Percentiles rank a stretch among this genome's conserved stretches.
Conservation (phyloP, 1,139 yeast genomes). For the Zygosaccharomyces pseudobailii region DNA sequence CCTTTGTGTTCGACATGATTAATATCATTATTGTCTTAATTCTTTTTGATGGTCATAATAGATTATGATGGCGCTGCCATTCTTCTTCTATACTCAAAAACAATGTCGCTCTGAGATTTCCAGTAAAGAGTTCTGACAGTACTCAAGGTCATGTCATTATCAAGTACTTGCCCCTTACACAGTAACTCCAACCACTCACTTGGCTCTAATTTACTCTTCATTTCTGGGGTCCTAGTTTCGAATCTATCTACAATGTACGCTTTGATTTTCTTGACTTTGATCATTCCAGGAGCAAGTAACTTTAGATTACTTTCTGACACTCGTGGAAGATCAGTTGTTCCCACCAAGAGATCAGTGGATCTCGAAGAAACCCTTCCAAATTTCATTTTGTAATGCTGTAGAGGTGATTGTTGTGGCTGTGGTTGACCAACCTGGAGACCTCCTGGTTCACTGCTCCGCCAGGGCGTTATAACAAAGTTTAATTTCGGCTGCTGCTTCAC, state of each 20-base stretch:
- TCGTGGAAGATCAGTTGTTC: conserved; percentile 39
- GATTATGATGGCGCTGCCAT: background rate
- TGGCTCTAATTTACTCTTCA: conserved; percentile 46
- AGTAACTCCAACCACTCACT: conserved; percentile 65
- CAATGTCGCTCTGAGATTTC: conserved; percentile 81
- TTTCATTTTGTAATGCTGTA: conserved; percentile 21
- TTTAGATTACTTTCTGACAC: conserved; percentile 49
- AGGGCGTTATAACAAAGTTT: conserved; percentile 57
- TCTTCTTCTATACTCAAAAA: conserved; percentile 50
- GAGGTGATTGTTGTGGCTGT: conserved; percentile 10
- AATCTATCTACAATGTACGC: conserved; percentile 66
- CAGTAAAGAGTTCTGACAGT: conserved; percentile 79
- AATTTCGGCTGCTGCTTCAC: conserved; percentile 61
- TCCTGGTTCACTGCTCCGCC: conserved; percentile 20
- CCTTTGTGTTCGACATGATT: background rate
- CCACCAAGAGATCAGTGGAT: conserved; percentile 34
- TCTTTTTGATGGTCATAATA: background rate
- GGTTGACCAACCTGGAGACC: conserved; percentile 4
- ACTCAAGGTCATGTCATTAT: conserved; percentile 67
- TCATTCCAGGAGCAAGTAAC: conserved; percentile 73
- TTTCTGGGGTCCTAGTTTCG: conserved; percentile 52
- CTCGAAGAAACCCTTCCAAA: conserved; percentile 33
- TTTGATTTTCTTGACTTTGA: conserved; percentile 68
- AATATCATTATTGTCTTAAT: background rate
- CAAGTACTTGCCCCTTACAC: conserved; percentile 67